These are phyloP conservation scores for Paragyromitra xinjiangensis DNA, from an alignment of 495 filamentous ascomycete species.

Conservation along the genomic window DNA sequence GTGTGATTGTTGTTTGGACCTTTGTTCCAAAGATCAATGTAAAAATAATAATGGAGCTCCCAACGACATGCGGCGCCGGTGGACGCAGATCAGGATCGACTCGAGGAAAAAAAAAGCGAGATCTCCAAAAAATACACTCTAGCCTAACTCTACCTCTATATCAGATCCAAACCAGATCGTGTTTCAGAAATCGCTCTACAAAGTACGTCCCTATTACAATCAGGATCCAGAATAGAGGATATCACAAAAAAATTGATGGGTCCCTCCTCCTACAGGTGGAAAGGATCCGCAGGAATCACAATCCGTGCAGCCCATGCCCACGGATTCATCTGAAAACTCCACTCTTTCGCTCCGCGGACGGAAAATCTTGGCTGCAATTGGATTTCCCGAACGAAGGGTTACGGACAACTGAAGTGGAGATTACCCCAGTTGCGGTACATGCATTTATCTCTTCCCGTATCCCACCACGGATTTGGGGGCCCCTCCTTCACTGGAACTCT, in stretches of 20 bases:
- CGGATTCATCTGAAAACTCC: slow-evolving; percentile 20
- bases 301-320: slow-evolving; percentile 3
- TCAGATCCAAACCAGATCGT: slow-evolving; percentile 37
- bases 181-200: slow-evolving; percentile 34
- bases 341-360: slow-evolving; percentile 13
- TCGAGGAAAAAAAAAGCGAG: slow-evolving; percentile 21
- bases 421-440: slow-evolving; percentile 41
- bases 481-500: slow-evolving; percentile 12
- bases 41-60: slow-evolving; percentile 22
- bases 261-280: slow-evolving; percentile 11
- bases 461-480: neutral
- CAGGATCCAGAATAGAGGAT: neutral
- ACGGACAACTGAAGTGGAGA: slow-evolving; percentile 29
- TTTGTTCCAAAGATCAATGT: slow-evolving; percentile 10
- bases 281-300: slow-evolving; percentile 28
- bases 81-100: slow-evolving; percentile 47
- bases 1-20: neutral
- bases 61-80: slow-evolving; percentile 29
- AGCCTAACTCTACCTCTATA: neutral
- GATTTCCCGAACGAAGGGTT: slow-evolving; percentile 20
- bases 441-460: slow-evolving; percentile 24
- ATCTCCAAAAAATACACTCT: slow-evolving; percentile 30
- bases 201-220: slow-evolving; percentile 12
- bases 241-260: slow-evolving; percentile 27
- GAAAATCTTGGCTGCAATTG: neutral